Base-by-base conservation (phyloP, 2,329 filamentous ascomycete species). In the Pseudophaeomoniella oleicola region DNA sequence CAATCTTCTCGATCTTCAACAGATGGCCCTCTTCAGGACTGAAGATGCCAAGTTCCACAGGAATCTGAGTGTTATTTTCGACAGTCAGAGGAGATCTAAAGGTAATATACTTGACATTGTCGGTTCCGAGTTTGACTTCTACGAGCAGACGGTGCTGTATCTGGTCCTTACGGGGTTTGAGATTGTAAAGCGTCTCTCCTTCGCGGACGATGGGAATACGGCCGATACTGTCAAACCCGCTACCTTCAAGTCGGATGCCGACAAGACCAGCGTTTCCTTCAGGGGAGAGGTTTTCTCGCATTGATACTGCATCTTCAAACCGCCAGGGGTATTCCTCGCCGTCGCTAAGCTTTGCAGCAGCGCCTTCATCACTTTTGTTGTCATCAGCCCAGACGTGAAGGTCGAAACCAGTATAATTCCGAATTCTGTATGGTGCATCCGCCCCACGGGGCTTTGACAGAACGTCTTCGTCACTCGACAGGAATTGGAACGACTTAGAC, bases 21-120 rank as follows among this genome's bases (percentile, higher is more conserved):
- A 98, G 66, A 55, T 94, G 80, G 1, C 87, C 87, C 39, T 94
- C 81, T 42, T 84, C 75, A 0, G 77, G 76, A 54, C 88, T 90
- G 52, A 84, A 94, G 12, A 98, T 77, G 12, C 90, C 92, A 15
- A 98, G 59, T 56, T 98, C 90, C 11, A 98, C 78, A 0, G 90
- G 88, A 31, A 98, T 94, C 53, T 98, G 85, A 0, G 90, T 98
- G 44, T 90, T 82, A 57, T 98, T 98, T 54, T 98, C 90, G 5
- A 98, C 77, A 0, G 94, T 62, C 1, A 98, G 64, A 1, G 90
- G 90, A 13, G 88, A 96, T 16, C 90, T 75, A 50, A 98, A 78
- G 1, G 87, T 98, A 51, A 98, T 92, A 54, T 93, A 92, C 63
- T 98, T 98, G 61, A 98, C 83, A 50, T 96, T 96, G 63, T 98